Percentiles rank a stretch among this genome's conserved stretches.
Evolutionary conservation across 352 stramenopile species (phyloP).

Genomic region (Globisporangium solare): DNA sequence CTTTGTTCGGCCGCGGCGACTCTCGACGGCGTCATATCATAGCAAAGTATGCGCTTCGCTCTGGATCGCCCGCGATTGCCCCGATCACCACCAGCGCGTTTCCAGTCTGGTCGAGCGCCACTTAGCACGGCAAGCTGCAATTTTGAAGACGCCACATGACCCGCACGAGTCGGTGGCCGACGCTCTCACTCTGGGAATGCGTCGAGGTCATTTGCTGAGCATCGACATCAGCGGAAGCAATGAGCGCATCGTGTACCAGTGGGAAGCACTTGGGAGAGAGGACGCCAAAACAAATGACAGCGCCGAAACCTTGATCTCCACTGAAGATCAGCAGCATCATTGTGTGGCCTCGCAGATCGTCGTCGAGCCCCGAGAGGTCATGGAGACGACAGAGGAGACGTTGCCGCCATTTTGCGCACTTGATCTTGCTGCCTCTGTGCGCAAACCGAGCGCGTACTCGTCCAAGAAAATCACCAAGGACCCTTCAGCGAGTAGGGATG

Average conservation of each 20-base stretch:
- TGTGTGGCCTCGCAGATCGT: constrained; percentile 5
- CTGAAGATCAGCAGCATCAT: not conserved
- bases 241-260: constrained; percentile 13
- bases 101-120: not conserved
- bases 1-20: constrained; percentile 11
- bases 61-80: constrained; percentile 16
- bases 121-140: not conserved
- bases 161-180: constrained; percentile 9
- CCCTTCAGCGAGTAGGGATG: not conserved
- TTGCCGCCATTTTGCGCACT: constrained; percentile 12
- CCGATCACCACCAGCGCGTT: not conserved
- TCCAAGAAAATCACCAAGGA: constrained; percentile 4
- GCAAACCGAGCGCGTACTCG: constrained; percentile 6
- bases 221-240: constrained; percentile 2
- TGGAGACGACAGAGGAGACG: constrained; percentile 7
- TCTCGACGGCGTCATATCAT: constrained; percentile 7
- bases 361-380: constrained; percentile 6
- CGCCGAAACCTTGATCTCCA: too few relatives aligned
- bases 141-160: not conserved
- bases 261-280: not conserved
- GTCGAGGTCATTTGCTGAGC: constrained; percentile 6
- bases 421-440: constrained; percentile 4
- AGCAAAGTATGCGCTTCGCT: constrained; percentile 5
- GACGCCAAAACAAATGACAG: not conserved
- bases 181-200: constrained; percentile 3